Percentiles rank a stretch among this genome's conserved stretches.
phyloP scores from a whole-genome alignment of 1,284 basidiomycete species.

The Malassezia dermatis region DNA sequence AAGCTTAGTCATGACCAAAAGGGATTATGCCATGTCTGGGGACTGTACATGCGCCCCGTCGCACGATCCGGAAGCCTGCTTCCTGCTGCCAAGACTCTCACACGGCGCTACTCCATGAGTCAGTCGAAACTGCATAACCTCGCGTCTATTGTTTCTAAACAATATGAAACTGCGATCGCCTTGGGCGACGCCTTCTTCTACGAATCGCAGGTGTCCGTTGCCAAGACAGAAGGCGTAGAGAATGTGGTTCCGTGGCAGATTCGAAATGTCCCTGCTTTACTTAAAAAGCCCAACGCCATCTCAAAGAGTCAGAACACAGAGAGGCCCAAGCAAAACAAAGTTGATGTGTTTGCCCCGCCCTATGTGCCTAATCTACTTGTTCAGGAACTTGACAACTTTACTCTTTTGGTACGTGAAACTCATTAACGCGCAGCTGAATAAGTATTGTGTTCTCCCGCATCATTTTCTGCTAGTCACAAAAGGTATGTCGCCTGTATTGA shows the following conservation, averaged over 20 bases:
- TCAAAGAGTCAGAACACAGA: constrained; percentile 1
- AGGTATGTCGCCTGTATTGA: background rate
- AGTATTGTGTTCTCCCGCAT: constrained; percentile 41
- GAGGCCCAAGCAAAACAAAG: constrained; percentile 25
- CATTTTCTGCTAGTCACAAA: constrained; percentile 42
- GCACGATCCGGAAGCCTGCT: background rate
- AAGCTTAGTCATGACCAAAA: background rate
- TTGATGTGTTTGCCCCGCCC: constrained; percentile 43
- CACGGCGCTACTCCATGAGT: background rate
- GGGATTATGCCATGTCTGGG: background rate
- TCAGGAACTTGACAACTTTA: constrained; percentile 26
- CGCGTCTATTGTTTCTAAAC: constrained; percentile 20
- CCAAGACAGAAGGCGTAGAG: constrained; percentile 13
- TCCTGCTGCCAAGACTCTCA: background rate
- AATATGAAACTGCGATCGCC: constrained; percentile 25
- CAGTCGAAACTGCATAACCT: constrained; percentile 10
- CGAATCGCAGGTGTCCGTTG: constrained; percentile 23
- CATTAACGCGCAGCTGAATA: constrained; percentile 27
- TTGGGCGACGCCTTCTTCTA: constrained; percentile 39
- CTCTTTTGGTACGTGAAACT: constrained; percentile 19
- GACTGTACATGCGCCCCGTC: background rate
- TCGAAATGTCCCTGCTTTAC: constrained; percentile 35
- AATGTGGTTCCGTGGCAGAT: constrained; percentile 26
- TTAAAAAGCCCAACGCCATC: constrained; percentile 29
- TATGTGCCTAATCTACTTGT: constrained; percentile 44